phyloP scores from a whole-genome alignment of 768 basidiomycete genomes.

The Polyporus arcularius region DNA sequence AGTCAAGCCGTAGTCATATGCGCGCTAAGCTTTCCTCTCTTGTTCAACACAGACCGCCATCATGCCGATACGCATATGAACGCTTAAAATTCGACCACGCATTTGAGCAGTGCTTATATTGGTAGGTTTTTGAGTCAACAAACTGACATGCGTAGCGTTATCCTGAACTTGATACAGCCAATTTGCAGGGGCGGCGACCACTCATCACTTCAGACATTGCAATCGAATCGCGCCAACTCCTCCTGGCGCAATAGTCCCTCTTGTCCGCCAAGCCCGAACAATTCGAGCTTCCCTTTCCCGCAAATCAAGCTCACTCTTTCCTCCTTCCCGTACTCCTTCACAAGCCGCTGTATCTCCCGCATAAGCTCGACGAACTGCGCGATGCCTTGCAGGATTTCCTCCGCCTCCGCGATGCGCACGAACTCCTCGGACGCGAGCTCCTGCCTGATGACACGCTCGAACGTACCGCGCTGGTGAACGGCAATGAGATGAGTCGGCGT shows the following conservation, averaged over 20 bases:
- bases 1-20: no score
- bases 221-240: neutral
- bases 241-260: slow-evolving; percentile 22
- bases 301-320: slow-evolving; percentile 60
- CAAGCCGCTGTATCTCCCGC: slow-evolving; percentile 46
- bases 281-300: slow-evolving; percentile 40
- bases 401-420: slow-evolving; percentile 23
- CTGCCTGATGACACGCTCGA: slow-evolving; percentile 50
- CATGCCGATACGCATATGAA: no score
- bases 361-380: slow-evolving; percentile 22
- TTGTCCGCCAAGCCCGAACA: slow-evolving; percentile 48
- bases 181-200: no score
- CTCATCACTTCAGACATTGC: no score
- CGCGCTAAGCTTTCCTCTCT: no score
- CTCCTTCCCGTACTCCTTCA: slow-evolving; percentile 50
- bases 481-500: slow-evolving; percentile 62
- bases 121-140: no score
- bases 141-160: no score
- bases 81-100: no score
- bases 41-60: no score
- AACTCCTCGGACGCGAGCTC: slow-evolving; percentile 28
- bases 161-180: no score
- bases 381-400: slow-evolving; percentile 33
- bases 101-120: no score
- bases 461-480: slow-evolving; percentile 55